Conservation (phyloP, 139 green algal species). For the Picochlorum sp. region DNA sequence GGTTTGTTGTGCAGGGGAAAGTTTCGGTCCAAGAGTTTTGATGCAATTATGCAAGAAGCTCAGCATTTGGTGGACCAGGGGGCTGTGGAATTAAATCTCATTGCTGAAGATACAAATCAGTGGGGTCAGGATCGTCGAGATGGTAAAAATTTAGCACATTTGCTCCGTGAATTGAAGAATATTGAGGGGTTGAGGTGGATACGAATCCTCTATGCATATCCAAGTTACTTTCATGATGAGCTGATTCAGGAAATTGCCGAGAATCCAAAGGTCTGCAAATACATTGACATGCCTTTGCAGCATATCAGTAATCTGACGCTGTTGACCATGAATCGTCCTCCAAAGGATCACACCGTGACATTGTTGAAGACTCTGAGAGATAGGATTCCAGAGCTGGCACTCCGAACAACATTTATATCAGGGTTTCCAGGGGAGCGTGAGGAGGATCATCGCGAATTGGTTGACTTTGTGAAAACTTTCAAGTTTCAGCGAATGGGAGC, state of each 20-base stretch:
- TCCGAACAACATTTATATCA: constrained; percentile 86
- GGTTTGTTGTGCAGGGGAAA: constrained; percentile 47
- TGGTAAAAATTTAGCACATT: constrained; percentile 55
- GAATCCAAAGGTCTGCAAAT: constrained; percentile 86
- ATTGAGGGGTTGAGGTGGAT: constrained; percentile 75
- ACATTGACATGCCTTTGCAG: constrained; percentile 93
- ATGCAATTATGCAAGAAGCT: constrained; percentile 64
- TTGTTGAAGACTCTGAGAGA: constrained; percentile 68
- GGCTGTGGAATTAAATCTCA: constrained; percentile 78
- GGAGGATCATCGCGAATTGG: constrained; percentile 64
- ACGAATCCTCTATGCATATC: constrained; percentile 82
- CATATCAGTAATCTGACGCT: constrained; percentile 81
- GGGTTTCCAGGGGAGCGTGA: constrained; percentile 77
- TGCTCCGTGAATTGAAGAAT: constrained; percentile 63
- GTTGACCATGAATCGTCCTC: constrained; percentile 79
- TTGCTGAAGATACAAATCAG: constrained; percentile 81
- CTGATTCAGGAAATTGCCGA: constrained; percentile 79
- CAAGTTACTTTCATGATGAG: constrained; percentile 63
- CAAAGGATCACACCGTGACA: constrained; percentile 46
- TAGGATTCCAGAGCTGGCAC: constrained; percentile 63
- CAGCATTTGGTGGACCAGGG: constrained; percentile 51
- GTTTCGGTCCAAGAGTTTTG: constrained; percentile 77
- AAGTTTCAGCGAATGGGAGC: constrained; percentile 75
- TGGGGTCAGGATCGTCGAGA: constrained; percentile 69
- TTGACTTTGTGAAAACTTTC: constrained; percentile 56